phyloP scores from a whole-genome alignment of 2,329 filamentous ascomycete species.

The Stenocarpella maydis region DNA sequence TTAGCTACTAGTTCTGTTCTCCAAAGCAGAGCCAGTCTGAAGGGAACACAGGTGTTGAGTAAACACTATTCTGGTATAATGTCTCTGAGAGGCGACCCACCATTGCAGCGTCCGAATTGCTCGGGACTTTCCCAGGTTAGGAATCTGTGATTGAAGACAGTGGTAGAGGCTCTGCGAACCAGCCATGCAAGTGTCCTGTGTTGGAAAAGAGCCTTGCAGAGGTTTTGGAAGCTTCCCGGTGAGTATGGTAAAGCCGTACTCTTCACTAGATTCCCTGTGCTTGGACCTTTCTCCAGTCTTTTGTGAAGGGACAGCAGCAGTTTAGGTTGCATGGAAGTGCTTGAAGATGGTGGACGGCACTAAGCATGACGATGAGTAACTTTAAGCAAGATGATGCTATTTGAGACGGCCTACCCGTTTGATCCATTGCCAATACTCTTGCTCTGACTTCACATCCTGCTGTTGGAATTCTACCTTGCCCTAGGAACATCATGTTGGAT shows the following conservation, averaged over 20 bases:
- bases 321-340: background rate
- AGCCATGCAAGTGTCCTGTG: conserved; percentile 35
- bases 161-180: conserved; percentile 32
- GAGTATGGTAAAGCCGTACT: conserved; percentile 35
- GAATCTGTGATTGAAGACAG: conserved; percentile 32
- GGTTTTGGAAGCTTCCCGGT: conserved; percentile 26
- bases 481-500: too few species aligned
- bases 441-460: too few species aligned
- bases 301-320: conserved; percentile 1
- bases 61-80: too few species aligned
- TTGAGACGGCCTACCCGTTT: too few species aligned
- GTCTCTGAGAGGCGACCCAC: conserved; percentile 19
- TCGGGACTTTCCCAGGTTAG: conserved; percentile 26
- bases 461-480: too few species aligned
- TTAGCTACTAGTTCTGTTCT: too few species aligned
- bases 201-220: conserved; percentile 36
- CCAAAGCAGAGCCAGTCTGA: too few species aligned
- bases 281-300: background rate
- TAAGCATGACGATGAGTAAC: too few species aligned
- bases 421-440: too few species aligned
- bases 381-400: too few species aligned
- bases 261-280: background rate
- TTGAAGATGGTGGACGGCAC: background rate
- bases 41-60: too few species aligned
- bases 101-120: conserved; percentile 28